Evolutionary conservation across 768 basidiomycete species (phyloP), one percentile per base, ranked within the genome.

Genomic region (Pulveroboletus sp.): DNA sequence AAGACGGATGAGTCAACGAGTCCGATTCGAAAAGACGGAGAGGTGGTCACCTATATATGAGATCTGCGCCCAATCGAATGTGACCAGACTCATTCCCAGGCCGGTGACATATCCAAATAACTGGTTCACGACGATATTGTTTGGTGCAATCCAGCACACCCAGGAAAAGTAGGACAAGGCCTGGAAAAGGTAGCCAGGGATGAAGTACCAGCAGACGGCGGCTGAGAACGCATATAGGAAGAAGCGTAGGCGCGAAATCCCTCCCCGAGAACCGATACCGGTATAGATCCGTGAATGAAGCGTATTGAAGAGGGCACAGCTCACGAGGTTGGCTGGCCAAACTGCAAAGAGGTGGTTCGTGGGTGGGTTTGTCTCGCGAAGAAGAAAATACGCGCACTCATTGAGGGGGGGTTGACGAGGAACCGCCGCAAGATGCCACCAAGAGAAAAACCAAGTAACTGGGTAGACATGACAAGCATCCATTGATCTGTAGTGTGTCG

Each of bases 51-150:
- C 61, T 7, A 69, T 62, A 50, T 62, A 73, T 8, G 68, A 51
- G 51, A 85, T 80, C 64, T 87, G 83, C 3, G 82, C 73, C 89
- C 89, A 92, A 57, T 91, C 89, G 63, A 92, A 89, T 30, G 86
- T 87, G 59, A 89, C 65, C 53, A 88, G 61, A 55, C 83, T 82
- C 84, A 89, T 87, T 26, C 83, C 82, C 60, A 84, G 62, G 13
- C 75, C 73, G 18, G 44, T 55, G 32, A 60, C 56, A 50, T 81
- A 81, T 31, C 89, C 88, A 55, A 91, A 90, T 60, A 90, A 67
- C 59, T 86, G 81, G 65, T 89, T 91, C 60, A 92, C 77, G 42
- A 67, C 72, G 43, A 84, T 56, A 56, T 89, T 85, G 42, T 84
- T 55, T 0, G 89, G 89, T 1, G 71, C 82, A 45, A 91, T 88